phyloP scores from a whole-genome alignment of 2,329 filamentous ascomycete genomes.

The Tolypocladium amazonense region DNA sequence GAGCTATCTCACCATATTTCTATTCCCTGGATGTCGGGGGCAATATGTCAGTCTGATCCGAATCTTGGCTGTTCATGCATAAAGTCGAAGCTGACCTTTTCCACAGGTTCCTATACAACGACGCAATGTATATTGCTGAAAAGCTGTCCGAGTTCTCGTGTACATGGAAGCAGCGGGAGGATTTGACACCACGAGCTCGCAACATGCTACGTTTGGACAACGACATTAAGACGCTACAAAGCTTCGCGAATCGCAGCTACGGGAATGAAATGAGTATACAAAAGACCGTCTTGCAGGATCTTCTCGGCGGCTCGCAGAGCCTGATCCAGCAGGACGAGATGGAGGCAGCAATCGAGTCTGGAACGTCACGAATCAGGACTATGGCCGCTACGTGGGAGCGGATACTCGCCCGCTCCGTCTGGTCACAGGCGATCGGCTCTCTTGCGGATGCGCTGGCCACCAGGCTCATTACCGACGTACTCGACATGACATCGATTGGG shows the following conservation, averaged over 20 bases:
- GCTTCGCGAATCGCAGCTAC: conserved; percentile 52
- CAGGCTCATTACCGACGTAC: conserved; percentile 51
- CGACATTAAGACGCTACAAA: conserved; percentile 47
- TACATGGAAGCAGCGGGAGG: conserved; percentile 42
- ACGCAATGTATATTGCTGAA: conserved; percentile 53
- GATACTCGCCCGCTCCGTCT: conserved; percentile 49
- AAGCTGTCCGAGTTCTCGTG: conserved; percentile 36
- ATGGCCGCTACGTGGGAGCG: conserved; percentile 46
- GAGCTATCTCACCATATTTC: conserved; percentile 64
- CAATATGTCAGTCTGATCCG: conserved; percentile 46
- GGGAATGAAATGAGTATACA: conserved; percentile 49
- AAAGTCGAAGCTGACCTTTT: not conserved
- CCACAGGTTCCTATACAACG: conserved; percentile 54
- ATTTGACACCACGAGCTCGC: conserved; percentile 38
- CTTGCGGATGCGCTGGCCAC: conserved; percentile 46
- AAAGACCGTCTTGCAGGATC: conserved; percentile 49
- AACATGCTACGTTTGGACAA: conserved; percentile 48
- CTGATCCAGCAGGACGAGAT: conserved; percentile 47
- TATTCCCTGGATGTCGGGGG: conserved; percentile 53
- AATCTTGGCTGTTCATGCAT: not conserved
- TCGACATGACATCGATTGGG: conserved; percentile 49
- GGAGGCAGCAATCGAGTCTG: conserved; percentile 40
- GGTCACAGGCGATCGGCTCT: conserved; percentile 51
- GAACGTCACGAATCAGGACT: conserved; percentile 39
- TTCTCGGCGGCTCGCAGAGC: conserved; percentile 50